Evolutionary conservation across 1,284 basidiomycete species (phyloP), one percentile per base, ranked within the genome.

Genomic region (Neonothopanus nambi): DNA sequence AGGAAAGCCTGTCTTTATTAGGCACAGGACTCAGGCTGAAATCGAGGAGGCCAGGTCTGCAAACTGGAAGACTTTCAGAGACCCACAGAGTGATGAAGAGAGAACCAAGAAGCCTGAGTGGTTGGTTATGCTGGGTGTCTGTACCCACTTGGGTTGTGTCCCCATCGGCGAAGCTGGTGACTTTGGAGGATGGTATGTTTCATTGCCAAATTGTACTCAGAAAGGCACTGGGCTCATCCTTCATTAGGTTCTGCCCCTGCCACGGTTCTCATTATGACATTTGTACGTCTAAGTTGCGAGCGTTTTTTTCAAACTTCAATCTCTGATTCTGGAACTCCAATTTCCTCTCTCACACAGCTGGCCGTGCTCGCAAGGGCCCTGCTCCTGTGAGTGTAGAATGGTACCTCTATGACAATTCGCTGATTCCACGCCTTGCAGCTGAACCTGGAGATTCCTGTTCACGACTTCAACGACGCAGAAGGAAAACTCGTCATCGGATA

Each of bases 251-350:
- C 86, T 95, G 92, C 80, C 93, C 93, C 52, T 97, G 94, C 81
- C 96, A 99, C 75, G 96, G 97, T 70, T 98, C 95, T 55, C 95
- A 98, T 73, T 97, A 98, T 75, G 93, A 95, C 73, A 95, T 95
- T 59, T 95, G 89, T 87, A 65, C 56, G 82, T 73, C 18, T 56
- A 35, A 33, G 43, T 43, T 35, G 15, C 37, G 18, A 28, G 43
- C 51, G 3, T 51, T 30, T 40, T 56, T n/a, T 45, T 18, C 48
- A 51, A 52, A 52, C 24, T 48, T 43, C 55, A 49, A 53, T 57
- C 40, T 59, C 51, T 44, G 2, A 48, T 48, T 52, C 54, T 50
- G n/a, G n/a, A n/a, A n/a, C n/a, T n/a, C n/a, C n/a, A n/a, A n/a
- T n/a, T n/a, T n/a, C n/a, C n/a, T n/a, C n/a, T n/a, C n/a, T n/a